Evolutionary conservation across 1,139 yeast species (phyloP).

Genomic region (Taphrina pruni): DNA sequence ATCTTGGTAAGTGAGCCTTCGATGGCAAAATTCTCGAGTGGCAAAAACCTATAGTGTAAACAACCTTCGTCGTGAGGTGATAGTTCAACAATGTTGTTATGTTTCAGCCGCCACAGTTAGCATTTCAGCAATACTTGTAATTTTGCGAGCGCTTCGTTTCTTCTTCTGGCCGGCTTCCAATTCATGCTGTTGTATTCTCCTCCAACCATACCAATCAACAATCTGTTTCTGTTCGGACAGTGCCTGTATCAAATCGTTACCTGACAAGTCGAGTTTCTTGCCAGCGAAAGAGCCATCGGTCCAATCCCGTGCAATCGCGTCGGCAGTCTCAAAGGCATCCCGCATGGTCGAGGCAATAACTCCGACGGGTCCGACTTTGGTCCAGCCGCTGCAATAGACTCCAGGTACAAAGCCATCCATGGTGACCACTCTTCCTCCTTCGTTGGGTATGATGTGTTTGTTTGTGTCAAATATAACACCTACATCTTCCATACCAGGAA

Average conservation of each 20-base stretch:
- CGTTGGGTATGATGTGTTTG: slow-evolving; percentile 57
- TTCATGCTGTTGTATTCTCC: slow-evolving; percentile 63
- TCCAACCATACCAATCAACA: slow-evolving; percentile 76
- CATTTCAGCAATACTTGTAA: slow-evolving; percentile 59
- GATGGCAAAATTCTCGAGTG: too few relatives aligned
- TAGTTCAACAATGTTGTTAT: not conserved
- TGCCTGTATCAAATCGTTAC: slow-evolving; percentile 41
- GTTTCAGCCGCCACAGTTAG: slow-evolving; percentile 50
- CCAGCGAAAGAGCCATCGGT: slow-evolving; percentile 45
- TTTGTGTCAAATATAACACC: slow-evolving; percentile 63
- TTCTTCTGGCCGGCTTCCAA: slow-evolving; percentile 55
- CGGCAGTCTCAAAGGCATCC: slow-evolving; percentile 79
- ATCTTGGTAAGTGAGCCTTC: too few relatives aligned
- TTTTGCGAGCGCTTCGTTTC: slow-evolving; percentile 67
- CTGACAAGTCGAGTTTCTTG: slow-evolving; percentile 44
- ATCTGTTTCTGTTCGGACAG: slow-evolving; percentile 33
- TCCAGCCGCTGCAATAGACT: slow-evolving; percentile 90
- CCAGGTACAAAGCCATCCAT: slow-evolving; percentile 55
- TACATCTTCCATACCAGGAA: slow-evolving; percentile 60
- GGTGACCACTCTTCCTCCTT: slow-evolving; percentile 63
- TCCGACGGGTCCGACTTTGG: slow-evolving; percentile 84
- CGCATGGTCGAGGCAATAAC: slow-evolving; percentile 91
- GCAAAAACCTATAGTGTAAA: too few relatives aligned
- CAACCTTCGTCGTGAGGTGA: too few relatives aligned
- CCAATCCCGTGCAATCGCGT: slow-evolving; percentile 64